Evolutionary conservation across 129 eudicot species (phyloP).

Genomic region (Gnaphalium uliginosum): DNA sequence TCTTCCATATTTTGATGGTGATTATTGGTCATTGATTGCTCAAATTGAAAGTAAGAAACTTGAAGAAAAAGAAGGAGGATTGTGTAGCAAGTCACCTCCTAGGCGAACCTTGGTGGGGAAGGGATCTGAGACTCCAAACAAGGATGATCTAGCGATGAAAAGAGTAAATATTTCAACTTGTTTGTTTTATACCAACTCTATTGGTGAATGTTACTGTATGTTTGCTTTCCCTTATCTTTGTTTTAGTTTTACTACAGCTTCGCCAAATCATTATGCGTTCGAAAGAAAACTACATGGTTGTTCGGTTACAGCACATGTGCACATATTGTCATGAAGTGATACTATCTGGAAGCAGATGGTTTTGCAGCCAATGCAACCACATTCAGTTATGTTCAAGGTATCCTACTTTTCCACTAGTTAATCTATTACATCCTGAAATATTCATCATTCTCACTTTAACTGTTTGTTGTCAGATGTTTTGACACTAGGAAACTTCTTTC

Average conservation of each 20-base stretch:
- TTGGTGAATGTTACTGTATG: background rate
- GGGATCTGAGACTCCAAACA: conserved; percentile 44
- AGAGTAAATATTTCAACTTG: conserved; percentile 33
- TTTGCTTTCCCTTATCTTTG: background rate
- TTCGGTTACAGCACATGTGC: conserved; percentile 52
- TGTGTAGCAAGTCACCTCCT: conserved; percentile 33
- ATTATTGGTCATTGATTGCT: conserved; percentile 62
- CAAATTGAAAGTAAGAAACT: conserved; percentile 40
- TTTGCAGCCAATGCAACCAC: conserved; percentile 61
- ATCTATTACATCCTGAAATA: background rate
- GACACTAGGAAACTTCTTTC: conserved; percentile 19
- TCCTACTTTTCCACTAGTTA: background rate
- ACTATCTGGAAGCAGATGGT: conserved; percentile 61
- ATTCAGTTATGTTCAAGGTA: conserved; percentile 64
- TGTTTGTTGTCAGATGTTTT: conserved; percentile 49
- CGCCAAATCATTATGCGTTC: conserved; percentile 37
- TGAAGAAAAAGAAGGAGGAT: conserved; percentile 42
- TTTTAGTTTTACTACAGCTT: conserved; percentile 40
- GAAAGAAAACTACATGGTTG: conserved; percentile 62
- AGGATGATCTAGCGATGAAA: conserved; percentile 69
- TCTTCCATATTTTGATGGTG: conserved; percentile 80
- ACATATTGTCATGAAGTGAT: conserved; percentile 60
- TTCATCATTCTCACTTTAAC: background rate
- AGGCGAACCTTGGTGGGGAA: conserved; percentile 50
- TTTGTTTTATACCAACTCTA: background rate